Evolutionary conservation across 106 monocot genomes (phyloP), one percentile per base, ranked within the genome.

Genomic region (Platanthera guangdongensis): DNA sequence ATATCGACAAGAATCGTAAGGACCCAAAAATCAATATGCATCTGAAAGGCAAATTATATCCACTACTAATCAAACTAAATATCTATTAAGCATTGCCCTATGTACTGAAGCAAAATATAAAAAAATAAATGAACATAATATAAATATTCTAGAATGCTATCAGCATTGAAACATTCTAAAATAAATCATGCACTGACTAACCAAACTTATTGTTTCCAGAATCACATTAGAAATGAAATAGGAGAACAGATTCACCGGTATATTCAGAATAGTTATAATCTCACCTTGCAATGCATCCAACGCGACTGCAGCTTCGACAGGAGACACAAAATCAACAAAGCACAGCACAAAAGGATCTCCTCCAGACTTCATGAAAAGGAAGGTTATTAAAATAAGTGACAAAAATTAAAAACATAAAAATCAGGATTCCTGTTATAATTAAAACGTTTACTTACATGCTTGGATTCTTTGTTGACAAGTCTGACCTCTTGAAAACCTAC

Each of bases 211-310:
- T 39, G 39, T 39, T 39, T 39, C 39, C 39, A 39, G 39, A 39
- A 39, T 39, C 39, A 39, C n/a, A 18, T 60, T 60, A 60, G n/a
- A 60, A 60, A 18, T 13, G n/a, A 18, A 60, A 60, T 60, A 60
- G 16, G n/a, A 18, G 18, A 18, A 60, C 53, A 53, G 4, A 10
- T 10, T 53, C 4, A 53, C 14, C 12, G 6, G 8, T 5, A 53
- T 14, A 2, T 10, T 53, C 53, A 53, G 12, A 53, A 53, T 10
- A 53, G 53, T 47, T 69, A 39, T 53, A 53, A 75, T 25, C 39
- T 78, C 77, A 90, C 90, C 90, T 90, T 87, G 87, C 60, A 90
- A 85, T 77, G 85, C 81, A 47, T 87, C 85, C 83, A 87, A 76
- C 32, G 85, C 90, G 77, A 83, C 69, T 76, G 81, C 62, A 62